A percentile compares a stretch with the other conserved stretches of the same genome.
phyloP scores from a whole-genome alignment of 345 rosid genomes.

The Xanthoceras sorbifolium region DNA sequence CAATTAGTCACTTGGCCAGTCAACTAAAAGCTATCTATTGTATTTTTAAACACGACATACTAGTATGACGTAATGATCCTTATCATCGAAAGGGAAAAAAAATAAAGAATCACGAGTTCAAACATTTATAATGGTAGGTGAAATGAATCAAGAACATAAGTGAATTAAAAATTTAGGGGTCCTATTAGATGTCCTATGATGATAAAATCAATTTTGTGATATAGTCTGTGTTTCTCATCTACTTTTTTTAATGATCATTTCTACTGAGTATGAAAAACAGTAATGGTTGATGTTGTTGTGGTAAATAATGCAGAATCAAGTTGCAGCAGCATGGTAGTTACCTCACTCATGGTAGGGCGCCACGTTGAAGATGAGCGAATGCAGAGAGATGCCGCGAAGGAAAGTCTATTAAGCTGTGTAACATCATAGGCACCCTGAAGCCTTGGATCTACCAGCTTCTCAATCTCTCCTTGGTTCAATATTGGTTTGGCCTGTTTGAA shows the following conservation, averaged over 20 bases:
- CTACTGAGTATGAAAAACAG: too few relatives aligned
- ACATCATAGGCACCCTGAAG: conserved; percentile 63
- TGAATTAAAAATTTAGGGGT: background rate
- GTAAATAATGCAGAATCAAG: background rate
- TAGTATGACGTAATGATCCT: conserved; percentile 29
- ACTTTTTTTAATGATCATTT: background rate
- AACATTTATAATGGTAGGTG: background rate
- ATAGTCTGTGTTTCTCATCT: background rate
- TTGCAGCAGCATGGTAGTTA: conserved; percentile 23
- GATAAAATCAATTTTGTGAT: conserved; percentile 9
- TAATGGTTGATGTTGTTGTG: background rate
- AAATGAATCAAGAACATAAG: background rate
- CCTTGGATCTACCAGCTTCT: conserved; percentile 75
- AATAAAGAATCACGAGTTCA: background rate
- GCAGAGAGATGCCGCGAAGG: conserved; percentile 85
- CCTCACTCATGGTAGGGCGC: conserved; percentile 95
- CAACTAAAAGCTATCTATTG: conserved; percentile 11
- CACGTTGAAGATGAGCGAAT: conserved; percentile 71
- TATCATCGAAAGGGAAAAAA: background rate
- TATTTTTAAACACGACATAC: conserved; percentile 27
- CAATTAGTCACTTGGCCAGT: conserved; percentile 16
- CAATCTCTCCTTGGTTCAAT: conserved; percentile 60
- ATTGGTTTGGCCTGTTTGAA: conserved; percentile 74
- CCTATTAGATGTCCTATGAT: background rate
- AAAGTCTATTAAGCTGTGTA: conserved; percentile 59